Percentiles rank a stretch among this genome's conserved stretches.
Evolutionary conservation across 2,329 filamentous ascomycete species (phyloP).

Genomic region (Diaporthe sp.): DNA sequence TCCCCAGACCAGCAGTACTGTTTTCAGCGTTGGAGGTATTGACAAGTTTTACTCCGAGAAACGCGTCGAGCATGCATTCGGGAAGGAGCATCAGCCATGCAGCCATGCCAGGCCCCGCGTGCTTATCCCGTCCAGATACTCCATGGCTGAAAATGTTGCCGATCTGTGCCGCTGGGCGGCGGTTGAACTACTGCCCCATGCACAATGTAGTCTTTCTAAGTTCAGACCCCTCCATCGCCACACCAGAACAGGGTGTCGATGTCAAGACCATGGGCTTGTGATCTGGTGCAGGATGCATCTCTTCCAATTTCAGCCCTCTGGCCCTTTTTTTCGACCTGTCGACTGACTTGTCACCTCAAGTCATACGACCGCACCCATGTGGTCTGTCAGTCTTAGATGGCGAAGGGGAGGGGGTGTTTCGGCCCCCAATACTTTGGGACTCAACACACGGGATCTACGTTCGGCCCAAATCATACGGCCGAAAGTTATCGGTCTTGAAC

Average conservation of each 20-base stretch:
- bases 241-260: constrained; percentile 10
- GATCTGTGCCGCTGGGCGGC: constrained; percentile 6
- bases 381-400: neutral
- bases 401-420: neutral
- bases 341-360: neutral
- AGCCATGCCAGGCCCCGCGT: constrained; percentile 21
- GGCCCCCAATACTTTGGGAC: constrained; percentile 11
- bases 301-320: constrained; percentile 10
- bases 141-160: constrained; percentile 30
- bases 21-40: neutral
- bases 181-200: constrained; percentile 18
- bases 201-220: neutral
- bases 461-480: neutral
- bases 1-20: neutral
- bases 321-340: constrained; percentile 23
- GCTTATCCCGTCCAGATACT: constrained; percentile 8
- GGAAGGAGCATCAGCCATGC: constrained; percentile 14
- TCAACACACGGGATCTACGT: neutral
- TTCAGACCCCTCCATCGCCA: constrained; percentile 29
- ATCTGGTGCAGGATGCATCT: neutral
- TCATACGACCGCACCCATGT: constrained; percentile 4
- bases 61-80: constrained; percentile 1
- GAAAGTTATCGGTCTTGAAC: neutral
- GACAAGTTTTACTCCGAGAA: neutral
- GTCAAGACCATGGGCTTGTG: neutral